A percentile compares a stretch with the other conserved stretches of the same genome.
Evolutionary conservation across 805 yeast species (phyloP).

Genomic region (Starmerella apicola): DNA sequence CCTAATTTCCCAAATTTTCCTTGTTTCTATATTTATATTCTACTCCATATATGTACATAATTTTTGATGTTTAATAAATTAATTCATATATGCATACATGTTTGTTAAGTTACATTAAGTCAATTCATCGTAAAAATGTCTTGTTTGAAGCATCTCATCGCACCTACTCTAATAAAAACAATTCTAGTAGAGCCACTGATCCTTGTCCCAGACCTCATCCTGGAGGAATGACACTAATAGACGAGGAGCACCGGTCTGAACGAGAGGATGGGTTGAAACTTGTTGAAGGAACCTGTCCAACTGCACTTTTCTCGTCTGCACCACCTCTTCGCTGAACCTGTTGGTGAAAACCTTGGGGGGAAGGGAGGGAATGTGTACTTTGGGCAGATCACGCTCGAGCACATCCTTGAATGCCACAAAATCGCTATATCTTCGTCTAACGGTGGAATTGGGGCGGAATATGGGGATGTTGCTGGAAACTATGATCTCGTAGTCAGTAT

Average conservation of each 20-base stretch:
- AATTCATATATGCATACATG: no score
- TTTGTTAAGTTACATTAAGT: no score
- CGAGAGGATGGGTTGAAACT: constrained; percentile 85
- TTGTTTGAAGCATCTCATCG: no score
- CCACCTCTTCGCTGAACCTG: constrained; percentile 68
- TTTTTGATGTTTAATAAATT: no score
- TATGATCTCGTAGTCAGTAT: constrained; percentile 81
- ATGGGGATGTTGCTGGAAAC: constrained; percentile 89
- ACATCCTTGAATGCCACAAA: constrained; percentile 70
- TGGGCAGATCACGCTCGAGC: constrained; percentile 59
- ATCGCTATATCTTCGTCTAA: constrained; percentile 80
- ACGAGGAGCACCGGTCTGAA: constrained; percentile 69
- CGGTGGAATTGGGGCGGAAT: constrained; percentile 52
- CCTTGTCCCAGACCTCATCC: constrained; percentile 64
- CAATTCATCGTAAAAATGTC: no score
- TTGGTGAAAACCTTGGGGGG: constrained; percentile 81
- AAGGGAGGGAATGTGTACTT: constrained; percentile 72
- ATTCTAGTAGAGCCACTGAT: constrained; percentile 14
- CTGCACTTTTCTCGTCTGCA: constrained; percentile 73
- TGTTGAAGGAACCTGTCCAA: constrained; percentile 62
- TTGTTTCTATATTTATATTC: no score
- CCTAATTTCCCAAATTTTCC: no score
- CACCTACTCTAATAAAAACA: no score
- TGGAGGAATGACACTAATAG: constrained; percentile 74
- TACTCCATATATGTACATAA: no score